Evolutionary conservation across 208 protist species (phyloP).

Genomic region (Acanthamoeba lenticulata): DNA sequence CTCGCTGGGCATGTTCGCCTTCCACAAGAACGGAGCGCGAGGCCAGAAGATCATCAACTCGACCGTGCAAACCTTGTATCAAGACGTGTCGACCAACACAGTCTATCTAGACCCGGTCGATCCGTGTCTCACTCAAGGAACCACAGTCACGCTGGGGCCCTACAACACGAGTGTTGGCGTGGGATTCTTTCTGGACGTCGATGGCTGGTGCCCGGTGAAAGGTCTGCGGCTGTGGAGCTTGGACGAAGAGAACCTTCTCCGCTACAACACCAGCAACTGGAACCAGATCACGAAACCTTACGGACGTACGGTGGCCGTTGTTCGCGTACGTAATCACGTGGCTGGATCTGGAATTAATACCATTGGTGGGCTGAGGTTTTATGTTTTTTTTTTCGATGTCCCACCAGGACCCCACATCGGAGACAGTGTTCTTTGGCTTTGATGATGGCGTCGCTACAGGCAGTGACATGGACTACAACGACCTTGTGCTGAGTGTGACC

Average conservation of each 20-base stretch:
- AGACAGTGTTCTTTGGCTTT: background rate
- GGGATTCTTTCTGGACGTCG: background rate
- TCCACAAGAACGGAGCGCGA: background rate
- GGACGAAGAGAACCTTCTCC: too few species aligned
- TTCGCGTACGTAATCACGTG: background rate
- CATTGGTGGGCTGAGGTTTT: background rate
- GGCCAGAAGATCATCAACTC: background rate
- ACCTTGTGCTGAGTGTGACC: background rate
- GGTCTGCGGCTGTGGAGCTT: too few species aligned
- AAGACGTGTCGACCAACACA: background rate
- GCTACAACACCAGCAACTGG: too few species aligned
- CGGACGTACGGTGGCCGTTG: background rate
- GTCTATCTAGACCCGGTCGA: background rate
- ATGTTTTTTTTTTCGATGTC: background rate
- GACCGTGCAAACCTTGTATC: background rate
- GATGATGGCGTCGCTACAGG: background rate
- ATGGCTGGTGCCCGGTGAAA: background rate
- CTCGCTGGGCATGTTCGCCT: background rate
- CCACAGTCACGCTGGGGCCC: background rate
- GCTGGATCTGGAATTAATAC: background rate
- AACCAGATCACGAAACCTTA: too few species aligned
- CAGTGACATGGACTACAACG: background rate
- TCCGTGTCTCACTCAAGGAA: background rate
- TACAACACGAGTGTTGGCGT: background rate
- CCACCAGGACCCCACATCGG: background rate